These are phyloP conservation scores for Aegilops speltoides DNA, from an alignment of 176 grass and related monocot genomes.

Conservation along the genomic window DNA sequence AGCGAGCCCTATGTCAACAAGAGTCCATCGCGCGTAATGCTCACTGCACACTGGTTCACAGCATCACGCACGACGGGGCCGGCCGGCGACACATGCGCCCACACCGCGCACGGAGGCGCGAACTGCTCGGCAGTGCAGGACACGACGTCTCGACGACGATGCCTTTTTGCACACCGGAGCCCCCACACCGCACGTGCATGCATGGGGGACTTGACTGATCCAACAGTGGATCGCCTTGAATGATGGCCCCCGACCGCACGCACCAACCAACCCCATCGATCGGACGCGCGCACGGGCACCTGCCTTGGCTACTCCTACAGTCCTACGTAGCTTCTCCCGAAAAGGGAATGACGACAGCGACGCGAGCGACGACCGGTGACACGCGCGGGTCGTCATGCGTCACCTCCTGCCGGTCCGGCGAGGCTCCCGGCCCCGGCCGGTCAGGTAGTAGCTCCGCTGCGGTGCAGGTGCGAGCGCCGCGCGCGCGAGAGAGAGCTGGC, in stretches of 20 bases:
- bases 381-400: not conserved
- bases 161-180: not conserved
- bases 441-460: too few species aligned
- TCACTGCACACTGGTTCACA: too few species aligned
- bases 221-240: not conserved
- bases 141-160: not conserved
- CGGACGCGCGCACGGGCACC: not conserved
- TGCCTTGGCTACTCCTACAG: too few species aligned
- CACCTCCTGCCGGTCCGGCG: not conserved
- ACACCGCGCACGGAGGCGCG: too few species aligned
- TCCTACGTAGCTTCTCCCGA: not conserved
- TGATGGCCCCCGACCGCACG: not conserved
- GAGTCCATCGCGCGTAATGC: too few species aligned
- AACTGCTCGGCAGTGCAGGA: not conserved
- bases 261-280: not conserved
- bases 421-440: too few species aligned
- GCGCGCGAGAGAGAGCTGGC: not conserved
- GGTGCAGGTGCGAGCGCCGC: not conserved
- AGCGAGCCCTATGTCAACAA: too few species aligned
- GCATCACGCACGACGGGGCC: too few species aligned
- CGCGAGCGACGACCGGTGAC: not conserved
- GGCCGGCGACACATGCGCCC: too few species aligned
- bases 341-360: not conserved
- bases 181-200: not conserved
- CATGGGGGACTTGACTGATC: not conserved